phyloP scores from a whole-genome alignment of 768 basidiomycete species.

The Lactarius indigo region DNA sequence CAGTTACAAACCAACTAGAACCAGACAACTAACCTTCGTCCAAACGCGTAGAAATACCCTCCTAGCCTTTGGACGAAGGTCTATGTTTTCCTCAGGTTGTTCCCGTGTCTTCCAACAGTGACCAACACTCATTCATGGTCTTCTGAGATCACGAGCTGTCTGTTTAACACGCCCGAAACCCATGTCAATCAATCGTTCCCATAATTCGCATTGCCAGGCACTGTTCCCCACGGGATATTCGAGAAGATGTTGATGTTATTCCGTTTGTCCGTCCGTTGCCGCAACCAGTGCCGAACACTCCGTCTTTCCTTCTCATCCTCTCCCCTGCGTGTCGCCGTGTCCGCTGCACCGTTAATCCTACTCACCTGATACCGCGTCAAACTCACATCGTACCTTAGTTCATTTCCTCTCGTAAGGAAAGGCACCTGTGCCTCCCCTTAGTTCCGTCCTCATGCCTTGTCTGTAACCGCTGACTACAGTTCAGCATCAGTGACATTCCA shows the following conservation, averaged over 20 bases:
- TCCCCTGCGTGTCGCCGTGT: not conserved
- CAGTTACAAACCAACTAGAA: no score
- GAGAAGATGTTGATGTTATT: no score
- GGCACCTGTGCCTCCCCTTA: no score
- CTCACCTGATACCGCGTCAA: not conserved
- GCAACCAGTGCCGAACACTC: not conserved
- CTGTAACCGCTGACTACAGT: not conserved
- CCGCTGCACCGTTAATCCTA: not conserved
- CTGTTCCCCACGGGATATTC: no score
- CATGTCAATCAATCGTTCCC: no score
- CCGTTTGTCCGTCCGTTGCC: no score
- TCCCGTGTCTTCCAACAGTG: not conserved
- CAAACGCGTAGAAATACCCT: constrained; percentile 44
- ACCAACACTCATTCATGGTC: no score
- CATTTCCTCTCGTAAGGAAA: not conserved
- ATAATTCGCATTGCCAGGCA: no score
- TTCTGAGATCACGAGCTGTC: no score
- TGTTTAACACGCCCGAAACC: no score
- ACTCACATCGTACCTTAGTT: not conserved
- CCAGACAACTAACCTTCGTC: no score
- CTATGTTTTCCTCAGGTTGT: constrained; percentile 78
- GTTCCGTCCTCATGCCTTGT: not conserved
- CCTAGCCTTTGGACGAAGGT: constrained; percentile 91
- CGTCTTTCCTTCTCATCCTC: not conserved
- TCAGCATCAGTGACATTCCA: not conserved